A percentile compares a stretch with the other conserved stretches of the same genome.
Conservation (phyloP, 331 rosid species). For the Ulmus americana region DNA sequence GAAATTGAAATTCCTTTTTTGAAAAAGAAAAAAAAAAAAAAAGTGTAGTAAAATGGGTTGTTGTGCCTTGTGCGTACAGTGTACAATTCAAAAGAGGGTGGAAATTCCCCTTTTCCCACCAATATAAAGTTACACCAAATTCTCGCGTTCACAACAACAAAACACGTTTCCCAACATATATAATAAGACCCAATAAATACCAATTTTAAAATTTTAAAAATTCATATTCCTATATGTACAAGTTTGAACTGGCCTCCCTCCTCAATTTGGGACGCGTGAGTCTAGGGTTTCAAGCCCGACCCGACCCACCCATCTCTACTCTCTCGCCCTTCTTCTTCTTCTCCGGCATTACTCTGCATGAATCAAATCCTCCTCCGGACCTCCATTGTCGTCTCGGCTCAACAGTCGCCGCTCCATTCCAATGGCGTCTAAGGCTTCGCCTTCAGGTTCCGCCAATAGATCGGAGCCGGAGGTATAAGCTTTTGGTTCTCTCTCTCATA, state of each 20-base stretch:
- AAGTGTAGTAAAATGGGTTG: not conserved
- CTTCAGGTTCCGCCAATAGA: slow-evolving; percentile 49
- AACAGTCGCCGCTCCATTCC: slow-evolving; percentile 27
- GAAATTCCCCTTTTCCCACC: slow-evolving; percentile 45
- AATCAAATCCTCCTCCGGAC: slow-evolving; percentile 49
- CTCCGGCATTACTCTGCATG: slow-evolving; percentile 39
- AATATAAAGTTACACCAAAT: slow-evolving; percentile 21
- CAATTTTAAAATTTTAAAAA: slow-evolving; percentile 1
- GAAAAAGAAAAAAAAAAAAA: not conserved
- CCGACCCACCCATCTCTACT: slow-evolving; percentile 31
- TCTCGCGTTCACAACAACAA: slow-evolving; percentile 4
- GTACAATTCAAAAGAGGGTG: slow-evolving; percentile 46
- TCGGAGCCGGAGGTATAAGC: slow-evolving; percentile 51
- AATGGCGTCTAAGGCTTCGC: slow-evolving; percentile 73
- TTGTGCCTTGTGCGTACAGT: slow-evolving; percentile 1
- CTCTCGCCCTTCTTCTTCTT: slow-evolving; percentile 13
- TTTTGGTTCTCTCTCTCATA: not conserved
- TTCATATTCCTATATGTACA: not conserved
- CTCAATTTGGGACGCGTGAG: slow-evolving; percentile 27
- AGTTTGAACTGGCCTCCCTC: slow-evolving; percentile 26
- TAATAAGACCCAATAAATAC: not conserved
- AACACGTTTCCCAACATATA: not conserved
- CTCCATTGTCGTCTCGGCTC: slow-evolving; percentile 34
- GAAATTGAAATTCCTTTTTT: not conserved
- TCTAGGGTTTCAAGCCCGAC: slow-evolving; percentile 68